phyloP scores from a whole-genome alignment of 805 yeast species.

The Starmerella bombi region DNA sequence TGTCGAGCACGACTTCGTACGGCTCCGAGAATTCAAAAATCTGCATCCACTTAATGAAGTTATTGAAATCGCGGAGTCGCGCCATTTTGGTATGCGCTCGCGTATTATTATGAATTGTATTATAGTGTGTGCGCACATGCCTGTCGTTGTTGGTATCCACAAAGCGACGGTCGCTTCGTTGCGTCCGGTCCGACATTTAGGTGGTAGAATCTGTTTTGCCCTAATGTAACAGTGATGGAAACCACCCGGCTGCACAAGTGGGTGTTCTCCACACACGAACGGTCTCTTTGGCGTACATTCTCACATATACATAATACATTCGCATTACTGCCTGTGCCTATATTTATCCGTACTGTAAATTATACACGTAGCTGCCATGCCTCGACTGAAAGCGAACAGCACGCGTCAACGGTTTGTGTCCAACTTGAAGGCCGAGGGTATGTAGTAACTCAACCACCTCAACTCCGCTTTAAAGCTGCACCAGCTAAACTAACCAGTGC shows the following conservation, averaged over 20 bases:
- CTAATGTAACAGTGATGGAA: too few relatives aligned
- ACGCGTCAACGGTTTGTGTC: too few relatives aligned
- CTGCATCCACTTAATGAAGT: conserved; percentile 76
- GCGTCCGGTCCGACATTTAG: not conserved
- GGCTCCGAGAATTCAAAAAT: conserved; percentile 53
- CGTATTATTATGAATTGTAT: conserved; percentile 61
- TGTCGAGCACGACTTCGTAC: conserved; percentile 54
- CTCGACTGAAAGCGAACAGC: not conserved
- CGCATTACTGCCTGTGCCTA: too few relatives aligned
- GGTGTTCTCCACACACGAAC: too few relatives aligned
- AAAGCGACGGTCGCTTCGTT: not conserved
- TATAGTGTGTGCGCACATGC: conserved; percentile 71
- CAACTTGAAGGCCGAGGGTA: too few relatives aligned
- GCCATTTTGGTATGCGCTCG: conserved; percentile 73
- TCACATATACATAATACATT: too few relatives aligned
- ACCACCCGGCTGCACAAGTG: too few relatives aligned
- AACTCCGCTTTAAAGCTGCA: not conserved
- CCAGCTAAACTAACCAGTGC: not conserved
- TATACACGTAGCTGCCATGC: too few relatives aligned
- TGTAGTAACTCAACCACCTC: not conserved
- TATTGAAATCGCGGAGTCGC: conserved; percentile 77
- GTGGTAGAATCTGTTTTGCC: too few relatives aligned
- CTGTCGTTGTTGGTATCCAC: conserved; percentile 15
- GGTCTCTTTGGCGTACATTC: too few relatives aligned
- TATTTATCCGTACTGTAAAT: too few relatives aligned